Evolutionary conservation across 2,329 filamentous ascomycete genomes (phyloP).

Genomic region (Hymenoscyphus infarciens): DNA sequence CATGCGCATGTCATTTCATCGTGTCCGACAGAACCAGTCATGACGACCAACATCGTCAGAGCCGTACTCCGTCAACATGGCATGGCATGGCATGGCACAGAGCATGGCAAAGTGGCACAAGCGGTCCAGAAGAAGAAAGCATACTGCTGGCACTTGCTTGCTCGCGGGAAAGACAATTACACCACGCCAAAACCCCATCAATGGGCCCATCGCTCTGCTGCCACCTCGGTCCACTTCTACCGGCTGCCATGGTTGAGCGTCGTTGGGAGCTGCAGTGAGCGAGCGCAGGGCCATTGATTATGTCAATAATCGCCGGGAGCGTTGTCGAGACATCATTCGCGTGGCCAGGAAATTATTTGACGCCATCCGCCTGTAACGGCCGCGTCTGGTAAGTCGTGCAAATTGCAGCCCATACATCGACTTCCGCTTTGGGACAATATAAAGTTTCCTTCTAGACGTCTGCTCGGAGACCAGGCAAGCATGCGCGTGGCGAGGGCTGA

Average conservation of each 20-base stretch:
- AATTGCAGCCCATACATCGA: slow-evolving; percentile 29
- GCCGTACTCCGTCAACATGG: slow-evolving; percentile 2
- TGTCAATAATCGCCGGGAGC: slow-evolving; percentile 23
- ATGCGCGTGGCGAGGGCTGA: slow-evolving; percentile 27
- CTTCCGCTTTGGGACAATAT: slow-evolving; percentile 16
- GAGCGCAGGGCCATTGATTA: slow-evolving; percentile 14
- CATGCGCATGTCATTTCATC: slow-evolving; percentile 1
- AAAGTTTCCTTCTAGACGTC: slow-evolving; percentile 16
- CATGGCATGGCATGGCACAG: slow-evolving; percentile 1
- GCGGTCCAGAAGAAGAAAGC: not conserved
- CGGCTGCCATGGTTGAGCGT: slow-evolving; percentile 12
- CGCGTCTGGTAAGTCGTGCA: slow-evolving; percentile 20
- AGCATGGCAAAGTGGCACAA: not conserved
- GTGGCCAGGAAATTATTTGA: slow-evolving; percentile 26
- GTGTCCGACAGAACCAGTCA: slow-evolving; percentile 1
- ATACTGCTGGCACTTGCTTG: slow-evolving; percentile 3
- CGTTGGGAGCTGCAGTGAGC: slow-evolving; percentile 2
- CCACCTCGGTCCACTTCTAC: slow-evolving; percentile 6
- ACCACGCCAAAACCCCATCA: slow-evolving; percentile 11
- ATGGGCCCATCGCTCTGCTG: slow-evolving; percentile 14
- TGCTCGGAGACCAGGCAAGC: slow-evolving; percentile 13
- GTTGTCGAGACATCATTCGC: slow-evolving; percentile 23
- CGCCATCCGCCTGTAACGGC: slow-evolving; percentile 21
- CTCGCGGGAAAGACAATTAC: slow-evolving; percentile 2
- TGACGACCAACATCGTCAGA: not conserved